These are phyloP conservation scores for Rutstroemia sp. DNA, from an alignment of 2,329 filamentous ascomycete genomes.

Conservation along the genomic window DNA sequence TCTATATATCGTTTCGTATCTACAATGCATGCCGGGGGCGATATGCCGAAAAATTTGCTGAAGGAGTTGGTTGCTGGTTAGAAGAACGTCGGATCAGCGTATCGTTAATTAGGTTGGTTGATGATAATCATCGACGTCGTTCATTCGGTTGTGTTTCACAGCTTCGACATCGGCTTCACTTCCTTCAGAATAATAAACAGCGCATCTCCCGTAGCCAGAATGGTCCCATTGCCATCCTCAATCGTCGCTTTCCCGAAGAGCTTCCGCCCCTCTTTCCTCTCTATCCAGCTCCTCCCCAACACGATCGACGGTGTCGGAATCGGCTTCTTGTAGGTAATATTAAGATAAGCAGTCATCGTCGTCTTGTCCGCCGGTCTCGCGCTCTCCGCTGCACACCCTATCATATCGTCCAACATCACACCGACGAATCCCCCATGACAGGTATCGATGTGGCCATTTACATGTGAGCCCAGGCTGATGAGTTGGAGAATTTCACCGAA, in stretches of 20 bases:
- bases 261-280: slow-evolving; percentile 46
- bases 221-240: slow-evolving; percentile 39
- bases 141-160: slow-evolving; percentile 2
- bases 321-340: slow-evolving; percentile 46
- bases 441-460: slow-evolving; percentile 48
- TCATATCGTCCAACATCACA: slow-evolving; percentile 50
- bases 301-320: slow-evolving; percentile 42
- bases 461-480: slow-evolving; percentile 37
- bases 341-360: slow-evolving; percentile 43
- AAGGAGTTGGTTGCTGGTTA: too few relatives aligned
- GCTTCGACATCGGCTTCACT: slow-evolving; percentile 6
- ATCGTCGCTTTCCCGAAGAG: slow-evolving; percentile 41
- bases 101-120: too few relatives aligned
- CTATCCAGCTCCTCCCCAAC: slow-evolving; percentile 37
- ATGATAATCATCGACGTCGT: too few relatives aligned
- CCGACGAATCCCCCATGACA: slow-evolving; percentile 54
- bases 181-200: slow-evolving; percentile 33
- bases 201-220: slow-evolving; percentile 45
- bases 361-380: slow-evolving; percentile 13
- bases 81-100: too few relatives aligned
- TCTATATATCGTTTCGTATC: too few relatives aligned
- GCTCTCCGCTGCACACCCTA: slow-evolving; percentile 24
- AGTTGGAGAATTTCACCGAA: slow-evolving; percentile 13
- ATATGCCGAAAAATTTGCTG: too few relatives aligned
- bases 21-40: too few relatives aligned